Evolutionary conservation across 495 filamentous ascomycete genomes (phyloP).

Genomic region (Penicillium canescens): DNA sequence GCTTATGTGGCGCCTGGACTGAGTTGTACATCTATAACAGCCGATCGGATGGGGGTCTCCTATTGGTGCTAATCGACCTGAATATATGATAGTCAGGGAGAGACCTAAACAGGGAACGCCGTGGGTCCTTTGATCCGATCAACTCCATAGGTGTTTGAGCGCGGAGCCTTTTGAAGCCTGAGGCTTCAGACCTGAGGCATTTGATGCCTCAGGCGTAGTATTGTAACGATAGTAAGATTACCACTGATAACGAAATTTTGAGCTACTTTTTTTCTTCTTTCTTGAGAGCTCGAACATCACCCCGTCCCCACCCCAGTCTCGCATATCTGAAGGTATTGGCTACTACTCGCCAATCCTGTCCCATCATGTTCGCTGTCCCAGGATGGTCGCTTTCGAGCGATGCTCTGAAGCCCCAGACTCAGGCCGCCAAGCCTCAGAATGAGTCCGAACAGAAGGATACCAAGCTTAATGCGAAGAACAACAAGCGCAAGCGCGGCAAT

Average conservation of each 20-base stretch:
- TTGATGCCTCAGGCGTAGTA: background rate
- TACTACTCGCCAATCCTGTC: background rate
- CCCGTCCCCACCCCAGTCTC: background rate
- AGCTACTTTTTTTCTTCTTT: conserved; percentile 1
- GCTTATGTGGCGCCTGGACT: no score
- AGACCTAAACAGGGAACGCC: no score
- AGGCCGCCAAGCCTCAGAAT: conserved; percentile 29
- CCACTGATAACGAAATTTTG: conserved; percentile 13
- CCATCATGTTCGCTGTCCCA: conserved; percentile 85
- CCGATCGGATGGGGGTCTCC: no score
- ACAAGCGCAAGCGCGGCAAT: conserved; percentile 58
- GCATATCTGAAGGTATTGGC: background rate
- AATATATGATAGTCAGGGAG: no score
- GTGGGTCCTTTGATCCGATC: no score
- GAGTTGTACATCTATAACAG: no score
- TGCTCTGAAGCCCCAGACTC: conserved; percentile 67
- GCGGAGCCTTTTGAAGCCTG: background rate
- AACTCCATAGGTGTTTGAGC: background rate
- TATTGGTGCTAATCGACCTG: no score
- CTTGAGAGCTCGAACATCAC: background rate
- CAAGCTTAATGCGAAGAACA: conserved; percentile 35
- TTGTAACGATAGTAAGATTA: background rate
- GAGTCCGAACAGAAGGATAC: conserved; percentile 29
- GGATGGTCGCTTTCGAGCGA: conserved; percentile 81
- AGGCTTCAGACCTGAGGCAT: background rate